Base-by-base conservation (phyloP, 202 grass and related monocot genomes). In the Zoysia matrella region DNA sequence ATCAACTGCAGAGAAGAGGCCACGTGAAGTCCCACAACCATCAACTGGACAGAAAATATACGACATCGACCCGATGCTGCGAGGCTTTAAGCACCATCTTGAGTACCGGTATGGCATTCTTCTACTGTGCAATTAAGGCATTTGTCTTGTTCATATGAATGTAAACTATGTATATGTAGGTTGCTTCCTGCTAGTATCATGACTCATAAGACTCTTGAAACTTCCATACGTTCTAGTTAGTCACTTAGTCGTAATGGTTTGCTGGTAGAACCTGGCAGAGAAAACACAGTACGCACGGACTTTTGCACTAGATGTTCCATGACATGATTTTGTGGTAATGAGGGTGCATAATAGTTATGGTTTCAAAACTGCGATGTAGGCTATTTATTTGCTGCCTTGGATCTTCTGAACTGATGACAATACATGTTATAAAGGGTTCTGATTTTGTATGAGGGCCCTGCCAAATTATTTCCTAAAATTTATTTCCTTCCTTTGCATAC, bases 11-110 rank as follows among this genome's bases (percentile, higher is more conserved):
- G 85, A 67, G 61, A 79, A 77, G 52, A 92, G 88, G 86, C 72
- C 84, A 71, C 86, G 80, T 76, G 64, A 46, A 56, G 41, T 96
- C 70, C 83, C 89, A 10, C 87, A 55, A 8, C 81, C 96, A 51
- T 79, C 83, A 63, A 62, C 85, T 56, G 96, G 96, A 49, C 87
- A 92, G 78, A 92, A 80, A 84, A 99, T 96, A 79, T 99, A 86
- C 87, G 68, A 99, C 51, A 85, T 96, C 47, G 96, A 99, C 51
- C 78, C 93, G 42, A 88, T 64, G 72, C 83, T 95, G 60, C 47
- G 83, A 69, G 89, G 72, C 69, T 87, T 72, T 48, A 86, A 81
- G 55, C 53, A 82, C 57, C 96, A 96, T 94, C 96, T 99, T 79
- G 71, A 92, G 62, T 92, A 95, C 62, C 83, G 96, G 96, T 99